Evolutionary conservation across 2,329 filamentous ascomycete species (phyloP), one percentile per base, ranked within the genome.

Genomic region (Xylariaceae sp.): DNA sequence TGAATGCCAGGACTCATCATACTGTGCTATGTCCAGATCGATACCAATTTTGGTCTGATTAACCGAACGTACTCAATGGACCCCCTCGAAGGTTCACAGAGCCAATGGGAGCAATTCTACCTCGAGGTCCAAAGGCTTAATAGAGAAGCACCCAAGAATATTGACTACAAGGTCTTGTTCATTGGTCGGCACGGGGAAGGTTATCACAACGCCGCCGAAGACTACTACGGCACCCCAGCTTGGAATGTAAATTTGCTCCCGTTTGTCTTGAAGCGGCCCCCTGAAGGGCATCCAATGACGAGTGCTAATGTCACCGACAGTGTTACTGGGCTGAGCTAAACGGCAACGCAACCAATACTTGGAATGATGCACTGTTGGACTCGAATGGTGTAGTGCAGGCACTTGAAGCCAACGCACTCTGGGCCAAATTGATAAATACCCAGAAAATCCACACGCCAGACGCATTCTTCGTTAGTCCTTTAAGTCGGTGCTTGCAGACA

Each of bases 141-240:
- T 65, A 56, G 61, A 3, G 61, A 72, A 4, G 52, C 54, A 11
- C 65, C 64, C n/a, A 61, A 64, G 8, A 72, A 69, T 39, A 72
- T 75, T 12, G 67, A 72, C 22, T 88, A 86, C 68, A 83, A 85
- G 57, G 71, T 89, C 8, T 60, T 88, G 22, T 83, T 83, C 63
- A 71, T 86, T 62, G 83, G 79, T 3, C 79, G 85, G 32, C 85
- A 88, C 58, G 85, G 85, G 19, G 76, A 88, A 64, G 85, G 85
- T 11, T 79, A 69, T 55, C 77, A 82, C 52, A 82, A 82, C 52
- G 73, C 72, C 6, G 83, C 83, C 12, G 80, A 86, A 64, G 69
- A 71, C 22, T 83, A 73, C 61, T 87, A 85, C 54, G 83, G 83
- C 37, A 86, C 82, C 0, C 75, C 79, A 2, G 79, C 78, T 3